Evolutionary conservation across 2,329 filamentous ascomycete species (phyloP).

Genomic region (Fusarium veterinarium): DNA sequence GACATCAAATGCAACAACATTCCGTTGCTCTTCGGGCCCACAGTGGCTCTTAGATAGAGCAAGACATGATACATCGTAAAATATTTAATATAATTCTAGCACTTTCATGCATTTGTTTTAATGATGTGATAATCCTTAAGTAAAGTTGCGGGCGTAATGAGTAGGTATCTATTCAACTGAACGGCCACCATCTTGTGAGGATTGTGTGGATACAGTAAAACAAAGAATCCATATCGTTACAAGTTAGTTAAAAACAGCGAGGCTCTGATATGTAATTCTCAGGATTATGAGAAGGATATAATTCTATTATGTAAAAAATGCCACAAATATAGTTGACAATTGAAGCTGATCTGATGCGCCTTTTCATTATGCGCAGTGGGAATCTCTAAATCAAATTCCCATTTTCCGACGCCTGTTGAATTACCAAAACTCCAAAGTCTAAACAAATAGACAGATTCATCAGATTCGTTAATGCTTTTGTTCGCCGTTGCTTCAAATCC

Average conservation of each 20-base stretch:
- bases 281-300: background rate
- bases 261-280: background rate
- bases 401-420: constrained; percentile 11
- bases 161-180: background rate
- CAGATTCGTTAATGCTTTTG: constrained; percentile 26
- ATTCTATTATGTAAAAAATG: constrained; percentile 4
- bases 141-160: background rate
- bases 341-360: constrained; percentile 1
- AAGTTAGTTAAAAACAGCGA: background rate
- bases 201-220: background rate
- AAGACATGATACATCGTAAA: background rate
- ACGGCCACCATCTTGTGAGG: background rate
- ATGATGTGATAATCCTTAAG: background rate
- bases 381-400: constrained; percentile 7
- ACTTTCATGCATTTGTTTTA: background rate
- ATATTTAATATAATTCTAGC: too few species aligned
- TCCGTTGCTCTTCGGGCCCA: background rate
- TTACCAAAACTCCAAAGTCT: constrained; percentile 23
- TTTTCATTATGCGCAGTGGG: constrained; percentile 4
- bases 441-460: constrained; percentile 9
- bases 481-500: background rate
- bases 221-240: background rate
- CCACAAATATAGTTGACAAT: background rate
- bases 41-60: background rate
- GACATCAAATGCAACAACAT: background rate